Percentiles rank a stretch among this genome's conserved stretches.
These are phyloP conservation scores for Rhytidhysteron rufulum DNA, from an alignment of 2,329 filamentous ascomycete genomes.

Conservation along the genomic window DNA sequence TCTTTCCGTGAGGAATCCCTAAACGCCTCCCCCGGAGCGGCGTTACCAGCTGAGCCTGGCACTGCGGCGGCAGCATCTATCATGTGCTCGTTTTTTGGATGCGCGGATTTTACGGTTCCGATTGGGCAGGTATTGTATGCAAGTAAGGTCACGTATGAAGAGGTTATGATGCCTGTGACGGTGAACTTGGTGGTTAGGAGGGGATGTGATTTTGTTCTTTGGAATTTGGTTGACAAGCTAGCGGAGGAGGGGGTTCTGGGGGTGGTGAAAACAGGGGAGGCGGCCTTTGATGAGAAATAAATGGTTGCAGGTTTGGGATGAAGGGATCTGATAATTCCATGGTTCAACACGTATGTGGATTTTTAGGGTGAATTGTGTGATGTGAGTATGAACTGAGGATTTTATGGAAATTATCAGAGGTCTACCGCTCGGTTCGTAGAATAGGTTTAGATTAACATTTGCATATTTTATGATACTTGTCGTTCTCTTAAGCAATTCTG, in stretches of 20 bases:
- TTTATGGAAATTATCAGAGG: no score
- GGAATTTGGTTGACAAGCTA: conserved; percentile 39
- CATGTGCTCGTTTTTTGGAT: conserved; percentile 36
- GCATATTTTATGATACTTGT: no score
- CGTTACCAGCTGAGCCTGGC: conserved; percentile 30
- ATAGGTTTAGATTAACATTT: no score
- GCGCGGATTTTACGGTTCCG: conserved; percentile 40
- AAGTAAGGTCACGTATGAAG: conserved; percentile 37
- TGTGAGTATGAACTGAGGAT: no score
- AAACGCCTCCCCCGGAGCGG: conserved; percentile 25
- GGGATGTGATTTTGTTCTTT: conserved; percentile 44
- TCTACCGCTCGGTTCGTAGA: no score
- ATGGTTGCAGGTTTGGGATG: no score
- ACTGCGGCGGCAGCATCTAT: conserved; percentile 25
- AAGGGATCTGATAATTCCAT: no score
- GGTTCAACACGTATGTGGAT: no score
- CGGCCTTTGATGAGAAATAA: conserved; percentile 23
- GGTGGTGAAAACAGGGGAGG: conserved; percentile 40
- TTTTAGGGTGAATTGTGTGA: no score
- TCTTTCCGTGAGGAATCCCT: conserved; percentile 36
- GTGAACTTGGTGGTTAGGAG: conserved; percentile 40
- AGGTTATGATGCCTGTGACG: conserved; percentile 42
- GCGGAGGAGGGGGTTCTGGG: conserved; percentile 37
- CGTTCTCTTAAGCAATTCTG: no score
- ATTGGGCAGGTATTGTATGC: conserved; percentile 41